These are phyloP conservation scores for Datisca glomerata DNA, from an alignment of 306 rosid species.

Conservation along the genomic window DNA sequence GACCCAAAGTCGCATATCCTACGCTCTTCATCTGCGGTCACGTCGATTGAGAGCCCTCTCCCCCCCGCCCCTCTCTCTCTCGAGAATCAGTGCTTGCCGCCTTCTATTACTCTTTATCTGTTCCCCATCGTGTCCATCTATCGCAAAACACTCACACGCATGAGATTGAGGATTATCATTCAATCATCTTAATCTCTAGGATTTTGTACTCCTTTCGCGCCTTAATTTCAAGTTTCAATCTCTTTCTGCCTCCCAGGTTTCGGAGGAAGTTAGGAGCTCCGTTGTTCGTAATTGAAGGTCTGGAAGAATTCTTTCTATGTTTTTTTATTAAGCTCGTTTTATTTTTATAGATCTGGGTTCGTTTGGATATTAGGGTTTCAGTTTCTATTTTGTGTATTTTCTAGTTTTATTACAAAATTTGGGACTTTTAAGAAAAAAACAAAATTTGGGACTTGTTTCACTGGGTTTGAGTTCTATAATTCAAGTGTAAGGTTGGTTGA, in stretches of 20 bases:
- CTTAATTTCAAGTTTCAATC: background rate
- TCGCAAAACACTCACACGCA: background rate
- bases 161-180: background rate
- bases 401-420: background rate
- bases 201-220: background rate
- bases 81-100: slow-evolving; percentile 11
- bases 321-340: background rate
- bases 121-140: background rate
- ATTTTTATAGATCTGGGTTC: background rate
- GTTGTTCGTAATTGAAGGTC: background rate
- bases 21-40: slow-evolving; percentile 3
- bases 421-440: background rate
- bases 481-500: too few species aligned
- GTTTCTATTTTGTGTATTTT: background rate
- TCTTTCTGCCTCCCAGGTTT: background rate
- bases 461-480: too few species aligned
- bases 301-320: background rate
- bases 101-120: background rate
- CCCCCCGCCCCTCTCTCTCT: background rate
- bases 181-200: background rate
- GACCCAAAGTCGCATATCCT: too few species aligned
- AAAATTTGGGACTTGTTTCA: background rate
- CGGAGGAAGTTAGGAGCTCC: background rate
- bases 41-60: slow-evolving; percentile 6
- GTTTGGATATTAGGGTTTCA: background rate